Base-by-base conservation (phyloP, 2,329 filamentous ascomycete species). In the Celoporthe dispersa region DNA sequence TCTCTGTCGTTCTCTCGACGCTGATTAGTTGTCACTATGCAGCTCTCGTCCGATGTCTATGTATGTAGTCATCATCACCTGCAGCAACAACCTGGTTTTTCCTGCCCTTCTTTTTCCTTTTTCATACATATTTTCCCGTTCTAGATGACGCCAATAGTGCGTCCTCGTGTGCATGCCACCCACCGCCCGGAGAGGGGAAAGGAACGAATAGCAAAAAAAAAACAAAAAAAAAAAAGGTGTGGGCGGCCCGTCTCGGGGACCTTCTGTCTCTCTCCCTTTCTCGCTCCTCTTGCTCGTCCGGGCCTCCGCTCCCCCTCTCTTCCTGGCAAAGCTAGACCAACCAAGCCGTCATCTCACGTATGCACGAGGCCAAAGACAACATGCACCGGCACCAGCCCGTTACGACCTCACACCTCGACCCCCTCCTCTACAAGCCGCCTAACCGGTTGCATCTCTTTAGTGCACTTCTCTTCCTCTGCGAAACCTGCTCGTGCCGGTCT, bases 11-110 rank as follows among this genome's bases (percentile, higher is more conserved):
- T 33, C 31, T 64, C 60, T 64, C 19, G 57, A 51, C 70, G 31
- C 63, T 71, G 51, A 53, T 65, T 67, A 61, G 35, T 31, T 66
- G 35, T 51, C 28, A 64, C 25, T 19, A 28, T 19, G 39, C 37
- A 25, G 39, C 14, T 16, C 28, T 22, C 8, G 41, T 19, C 14
- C 39, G n/a, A 28, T 37, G 35, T 35, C 19, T 8, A 33, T 35
- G 22, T 60, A 39, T 39, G 59, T 33, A 33, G 28, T 64, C 62
- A 64, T 33, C 28, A 16, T 51, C 62, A 64, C 28, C 60, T 64
- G 62, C 41, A 31, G 60, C 62, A 28, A 28, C 60, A 48, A 48
- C 44, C 44, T 48, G 44, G n/a, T 48, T 48, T n/a, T n/a, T 11
- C 22, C 41, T 2, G 7, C 11, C 5, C 44, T 48, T 48, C n/a